phyloP scores from a whole-genome alignment of 495 filamentous ascomycete species.

The Lophiotrema nucula region DNA sequence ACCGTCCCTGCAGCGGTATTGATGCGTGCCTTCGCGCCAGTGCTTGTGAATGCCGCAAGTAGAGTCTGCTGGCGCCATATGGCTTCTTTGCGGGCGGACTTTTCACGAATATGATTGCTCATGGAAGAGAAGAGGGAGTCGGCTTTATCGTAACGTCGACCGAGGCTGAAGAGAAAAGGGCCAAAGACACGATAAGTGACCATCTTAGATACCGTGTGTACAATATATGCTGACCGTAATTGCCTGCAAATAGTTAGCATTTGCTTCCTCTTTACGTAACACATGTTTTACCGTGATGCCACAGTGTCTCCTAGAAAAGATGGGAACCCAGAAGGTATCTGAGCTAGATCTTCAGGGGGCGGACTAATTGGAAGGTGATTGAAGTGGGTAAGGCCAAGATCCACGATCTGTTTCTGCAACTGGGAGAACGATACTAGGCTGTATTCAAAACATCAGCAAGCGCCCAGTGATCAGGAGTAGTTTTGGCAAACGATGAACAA shows the following conservation, averaged over 20 bases:
- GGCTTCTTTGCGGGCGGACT: conserved; percentile 60
- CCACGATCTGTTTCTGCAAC: conserved; percentile 57
- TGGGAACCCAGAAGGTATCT: conserved; percentile 56
- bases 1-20: conserved; percentile 60
- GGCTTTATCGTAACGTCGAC: conserved; percentile 60
- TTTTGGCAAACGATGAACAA: conserved; percentile 36
- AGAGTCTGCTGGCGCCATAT: conserved; percentile 66
- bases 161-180: conserved; percentile 63
- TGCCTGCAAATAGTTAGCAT: conserved; percentile 31
- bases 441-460: conserved; percentile 9
- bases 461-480: background rate
- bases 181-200: conserved; percentile 63
- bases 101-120: conserved; percentile 60
- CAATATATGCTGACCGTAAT: conserved; percentile 60
- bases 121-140: conserved; percentile 62
- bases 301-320: conserved; percentile 50
- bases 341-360: conserved; percentile 52
- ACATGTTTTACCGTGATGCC: conserved; percentile 43
- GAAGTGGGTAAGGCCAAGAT: conserved; percentile 59
- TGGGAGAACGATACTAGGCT: conserved; percentile 60
- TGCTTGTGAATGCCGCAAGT: conserved; percentile 62
- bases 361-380: conserved; percentile 57
- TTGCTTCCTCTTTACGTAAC: background rate
- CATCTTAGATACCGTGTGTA: conserved; percentile 59
- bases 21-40: conserved; percentile 60